These are phyloP conservation scores for Cinchona pubescens DNA, from an alignment of 257 asterid genomes.

Conservation along the genomic window DNA sequence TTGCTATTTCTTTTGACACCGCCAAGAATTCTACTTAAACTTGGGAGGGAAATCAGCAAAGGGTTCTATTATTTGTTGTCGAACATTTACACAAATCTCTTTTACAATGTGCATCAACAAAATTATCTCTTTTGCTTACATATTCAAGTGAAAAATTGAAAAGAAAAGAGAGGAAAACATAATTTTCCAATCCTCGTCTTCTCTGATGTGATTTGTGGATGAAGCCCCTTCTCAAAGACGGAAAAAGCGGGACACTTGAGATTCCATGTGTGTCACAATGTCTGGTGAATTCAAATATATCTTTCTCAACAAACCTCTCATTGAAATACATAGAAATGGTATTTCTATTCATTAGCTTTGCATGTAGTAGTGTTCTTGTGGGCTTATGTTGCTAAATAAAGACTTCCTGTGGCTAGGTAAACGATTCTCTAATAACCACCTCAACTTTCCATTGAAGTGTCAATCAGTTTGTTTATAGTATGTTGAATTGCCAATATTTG, in stretches of 20 bases:
- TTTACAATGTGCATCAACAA: neutral
- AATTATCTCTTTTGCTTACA: too few species aligned
- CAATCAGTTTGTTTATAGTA: neutral
- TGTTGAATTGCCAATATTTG: neutral
- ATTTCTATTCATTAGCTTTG: neutral
- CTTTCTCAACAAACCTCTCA: neutral
- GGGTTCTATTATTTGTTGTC: neutral
- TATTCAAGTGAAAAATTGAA: too few species aligned
- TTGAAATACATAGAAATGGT: neutral
- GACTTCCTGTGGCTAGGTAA: neutral
- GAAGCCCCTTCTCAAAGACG: neutral
- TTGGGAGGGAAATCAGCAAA: neutral
- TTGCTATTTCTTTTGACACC: neutral
- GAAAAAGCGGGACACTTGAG: neutral
- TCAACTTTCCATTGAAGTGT: neutral
- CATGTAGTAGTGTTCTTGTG: neutral
- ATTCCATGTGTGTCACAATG: neutral
- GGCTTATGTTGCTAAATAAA: neutral
- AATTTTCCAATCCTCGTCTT: neutral
- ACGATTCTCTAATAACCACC: neutral
- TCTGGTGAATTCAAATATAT: neutral
- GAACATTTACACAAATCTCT: too few species aligned
- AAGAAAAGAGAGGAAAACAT: neutral
- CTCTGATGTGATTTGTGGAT: neutral
- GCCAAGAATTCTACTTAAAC: neutral